A percentile compares a stretch with the other conserved stretches of the same genome.
Evolutionary conservation across 2,329 filamentous ascomycete species (phyloP).

Genomic region (Rachicladosporium sp.): DNA sequence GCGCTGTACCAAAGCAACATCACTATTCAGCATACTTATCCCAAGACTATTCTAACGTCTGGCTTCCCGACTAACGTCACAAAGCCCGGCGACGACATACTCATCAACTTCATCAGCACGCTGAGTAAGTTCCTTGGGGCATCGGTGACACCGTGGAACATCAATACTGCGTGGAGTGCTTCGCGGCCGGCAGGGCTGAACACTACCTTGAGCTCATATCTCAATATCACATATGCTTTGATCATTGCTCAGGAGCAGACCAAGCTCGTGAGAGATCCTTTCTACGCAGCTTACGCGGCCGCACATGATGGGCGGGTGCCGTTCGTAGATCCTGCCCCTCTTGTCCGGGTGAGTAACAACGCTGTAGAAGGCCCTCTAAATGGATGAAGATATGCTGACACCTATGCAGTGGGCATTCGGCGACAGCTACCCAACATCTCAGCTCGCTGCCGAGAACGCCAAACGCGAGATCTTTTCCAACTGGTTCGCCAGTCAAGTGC

Average conservation of each 20-base stretch:
- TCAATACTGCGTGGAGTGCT: conserved; percentile 11
- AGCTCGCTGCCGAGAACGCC: conserved; percentile 30
- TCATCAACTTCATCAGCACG: conserved; percentile 28
- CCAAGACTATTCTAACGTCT: conserved; percentile 26
- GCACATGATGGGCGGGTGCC: conserved; percentile 31
- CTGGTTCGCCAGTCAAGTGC: conserved; percentile 37
- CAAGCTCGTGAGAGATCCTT: conserved; percentile 30
- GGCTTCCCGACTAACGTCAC: conserved; percentile 25
- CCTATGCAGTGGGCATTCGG: conserved; percentile 34
- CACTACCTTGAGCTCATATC: conserved; percentile 20
- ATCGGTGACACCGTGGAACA: conserved; percentile 22
- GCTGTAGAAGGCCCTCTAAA: too few relatives aligned
- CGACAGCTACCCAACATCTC: conserved; percentile 25
- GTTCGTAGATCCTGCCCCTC: conserved; percentile 38
- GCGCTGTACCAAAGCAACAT: conserved; percentile 31
- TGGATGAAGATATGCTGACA: conserved; percentile 12
- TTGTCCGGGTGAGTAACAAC: conserved; percentile 12
- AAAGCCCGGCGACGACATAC: conserved; percentile 22
- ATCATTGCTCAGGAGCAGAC: conserved; percentile 35
- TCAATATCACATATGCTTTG: conserved; percentile 31
- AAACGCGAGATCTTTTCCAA: conserved; percentile 39
- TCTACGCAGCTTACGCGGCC: conserved; percentile 35
- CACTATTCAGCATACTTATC: conserved; percentile 26
- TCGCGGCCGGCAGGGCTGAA: conserved; percentile 14
- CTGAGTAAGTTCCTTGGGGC: conserved; percentile 28